phyloP scores from a whole-genome alignment of 2,329 filamentous ascomycete genomes.

The Arthrobotrys megalospora region DNA sequence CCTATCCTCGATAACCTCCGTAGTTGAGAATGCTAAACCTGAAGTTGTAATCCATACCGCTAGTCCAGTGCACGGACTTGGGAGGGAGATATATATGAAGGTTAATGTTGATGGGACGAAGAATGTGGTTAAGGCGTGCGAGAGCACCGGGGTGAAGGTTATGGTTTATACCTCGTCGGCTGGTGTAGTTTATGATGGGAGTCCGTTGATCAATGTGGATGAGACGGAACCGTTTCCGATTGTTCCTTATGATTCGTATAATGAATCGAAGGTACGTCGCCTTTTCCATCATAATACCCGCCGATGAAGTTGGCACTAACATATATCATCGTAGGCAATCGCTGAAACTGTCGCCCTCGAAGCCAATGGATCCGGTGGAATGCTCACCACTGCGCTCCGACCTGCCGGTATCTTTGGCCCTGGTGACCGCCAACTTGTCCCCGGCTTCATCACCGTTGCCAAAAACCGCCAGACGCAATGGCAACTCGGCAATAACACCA shows the following conservation, averaged over 20 bases:
- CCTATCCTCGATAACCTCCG: conserved; percentile 72
- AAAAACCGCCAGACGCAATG: conserved; percentile 78
- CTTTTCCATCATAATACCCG: conserved; percentile 17
- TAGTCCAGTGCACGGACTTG: conserved; percentile 75
- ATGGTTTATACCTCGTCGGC: conserved; percentile 93
- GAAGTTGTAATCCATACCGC: conserved; percentile 94
- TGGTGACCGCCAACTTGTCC: conserved; percentile 81
- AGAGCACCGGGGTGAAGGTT: conserved; percentile 79
- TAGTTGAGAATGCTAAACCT: conserved; percentile 79
- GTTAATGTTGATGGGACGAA: conserved; percentile 91
- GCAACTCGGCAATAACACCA: conserved; percentile 82
- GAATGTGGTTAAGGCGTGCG: conserved; percentile 81
- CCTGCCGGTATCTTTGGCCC: conserved; percentile 88
- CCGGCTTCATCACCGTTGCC: conserved; percentile 81
- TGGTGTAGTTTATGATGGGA: conserved; percentile 88
- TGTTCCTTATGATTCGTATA: conserved; percentile 86
- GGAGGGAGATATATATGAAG: conserved; percentile 78
- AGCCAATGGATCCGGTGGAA: conserved; percentile 76
- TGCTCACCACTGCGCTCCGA: conserved; percentile 85
- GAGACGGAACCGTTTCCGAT: conserved; percentile 84
- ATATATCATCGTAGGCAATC: conserved; percentile 72
- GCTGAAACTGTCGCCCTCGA: conserved; percentile 86
- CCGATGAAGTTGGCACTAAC: conserved; percentile 59
- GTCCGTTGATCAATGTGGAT: conserved; percentile 85
- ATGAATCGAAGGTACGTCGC: conserved; percentile 82